Percentiles rank a stretch among this genome's conserved stretches.
phyloP scores from a whole-genome alignment of 352 stramenopile species.

The Globisporangium takayamanum region DNA sequence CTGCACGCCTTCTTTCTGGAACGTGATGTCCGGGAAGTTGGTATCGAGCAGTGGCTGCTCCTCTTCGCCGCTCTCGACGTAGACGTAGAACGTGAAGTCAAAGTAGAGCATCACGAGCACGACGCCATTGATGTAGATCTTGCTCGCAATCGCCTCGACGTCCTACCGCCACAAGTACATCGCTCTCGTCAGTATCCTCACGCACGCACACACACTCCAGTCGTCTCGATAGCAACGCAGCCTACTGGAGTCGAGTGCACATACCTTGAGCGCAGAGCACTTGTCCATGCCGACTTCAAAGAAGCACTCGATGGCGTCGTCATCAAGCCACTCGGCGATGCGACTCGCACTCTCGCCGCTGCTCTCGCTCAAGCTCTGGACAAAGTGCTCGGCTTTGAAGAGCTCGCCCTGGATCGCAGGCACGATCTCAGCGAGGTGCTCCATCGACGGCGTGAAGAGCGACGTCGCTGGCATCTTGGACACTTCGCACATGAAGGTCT shows the following conservation, averaged over 20 bases:
- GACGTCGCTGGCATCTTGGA: constrained; percentile 85
- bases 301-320: constrained; percentile 87
- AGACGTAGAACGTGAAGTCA: constrained; percentile 89
- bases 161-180: constrained; percentile 29
- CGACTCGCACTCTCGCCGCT: constrained; percentile 38
- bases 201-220: background rate
- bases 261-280: constrained; percentile 50
- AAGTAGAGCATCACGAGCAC: constrained; percentile 92
- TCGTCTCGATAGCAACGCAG: no score
- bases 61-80: constrained; percentile 81
- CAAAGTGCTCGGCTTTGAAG: constrained; percentile 73
- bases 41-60: constrained; percentile 92
- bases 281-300: constrained; percentile 89
- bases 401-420: constrained; percentile 87
- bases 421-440: constrained; percentile 72
- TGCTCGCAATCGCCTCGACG: constrained; percentile 92
- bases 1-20: constrained; percentile 79
- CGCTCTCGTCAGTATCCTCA: background rate
- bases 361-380: constrained; percentile 49
- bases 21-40: constrained; percentile 91
- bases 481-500: constrained; percentile 91
- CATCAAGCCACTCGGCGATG: constrained; percentile 85
- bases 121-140: constrained; percentile 89
- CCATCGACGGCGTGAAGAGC: constrained; percentile 85
- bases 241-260: background rate